Conservation (phyloP, 2,329 filamentous ascomycete species). For the Neocucurbitaria cava region DNA sequence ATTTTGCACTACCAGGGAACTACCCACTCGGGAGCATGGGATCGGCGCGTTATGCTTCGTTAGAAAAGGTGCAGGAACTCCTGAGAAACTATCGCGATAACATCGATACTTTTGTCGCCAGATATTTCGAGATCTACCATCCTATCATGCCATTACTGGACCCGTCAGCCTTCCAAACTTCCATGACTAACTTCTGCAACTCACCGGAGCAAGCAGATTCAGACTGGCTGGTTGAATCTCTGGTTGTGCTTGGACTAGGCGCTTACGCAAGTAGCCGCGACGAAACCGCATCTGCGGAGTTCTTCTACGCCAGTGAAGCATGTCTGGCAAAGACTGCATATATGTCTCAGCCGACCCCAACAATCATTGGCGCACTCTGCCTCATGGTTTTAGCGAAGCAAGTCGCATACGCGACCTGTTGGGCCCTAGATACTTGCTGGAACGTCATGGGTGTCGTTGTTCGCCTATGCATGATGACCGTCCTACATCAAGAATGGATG, state of each 20-base stretch:
- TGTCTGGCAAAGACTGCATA: slow-evolving; percentile 29
- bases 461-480: slow-evolving; percentile 26
- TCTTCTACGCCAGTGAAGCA: slow-evolving; percentile 30
- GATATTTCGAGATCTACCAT: slow-evolving; percentile 22
- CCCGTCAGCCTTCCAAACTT: slow-evolving; percentile 4
- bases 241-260: slow-evolving; percentile 28
- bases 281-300: slow-evolving; percentile 8
- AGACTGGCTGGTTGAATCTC: slow-evolving; percentile 24
- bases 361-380: slow-evolving; percentile 22
- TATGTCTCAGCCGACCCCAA: slow-evolving; percentile 24
- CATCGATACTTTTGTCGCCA: slow-evolving; percentile 8
- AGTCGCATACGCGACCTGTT: slow-evolving; percentile 29
- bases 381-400: slow-evolving; percentile 34
- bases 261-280: slow-evolving; percentile 13
- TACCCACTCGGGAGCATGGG: slow-evolving; percentile 26
- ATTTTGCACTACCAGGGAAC: slow-evolving; percentile 27
- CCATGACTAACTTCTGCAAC: slow-evolving; percentile 14
- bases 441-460: slow-evolving; percentile 24
- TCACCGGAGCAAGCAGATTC: slow-evolving; percentile 8
- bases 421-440: slow-evolving; percentile 30
- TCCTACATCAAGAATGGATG: slow-evolving; percentile 21
- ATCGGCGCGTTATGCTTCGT: slow-evolving; percentile 19
- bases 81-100: slow-evolving; percentile 7
- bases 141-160: slow-evolving; percentile 18
- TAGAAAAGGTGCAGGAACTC: slow-evolving; percentile 10